phyloP scores from a whole-genome alignment of 306 rosid genomes.

The Cucurbita argyrosperma region DNA sequence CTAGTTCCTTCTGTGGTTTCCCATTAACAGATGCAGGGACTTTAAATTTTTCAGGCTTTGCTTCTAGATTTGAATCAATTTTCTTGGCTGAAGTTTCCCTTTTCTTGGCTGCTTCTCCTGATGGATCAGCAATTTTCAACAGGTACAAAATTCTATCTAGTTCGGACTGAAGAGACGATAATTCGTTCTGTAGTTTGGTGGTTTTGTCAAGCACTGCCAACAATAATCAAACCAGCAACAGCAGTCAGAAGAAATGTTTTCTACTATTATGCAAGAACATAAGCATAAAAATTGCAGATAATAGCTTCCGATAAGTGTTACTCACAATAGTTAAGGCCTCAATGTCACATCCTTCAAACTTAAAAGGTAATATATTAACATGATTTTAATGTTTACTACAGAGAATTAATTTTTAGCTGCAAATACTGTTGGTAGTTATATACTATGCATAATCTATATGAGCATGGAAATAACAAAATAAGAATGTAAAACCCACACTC shows the following conservation, averaged over 20 bases:
- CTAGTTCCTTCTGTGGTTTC: conserved; percentile 26
- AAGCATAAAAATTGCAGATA: not conserved
- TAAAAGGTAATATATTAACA: not conserved
- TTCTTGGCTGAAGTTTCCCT: conserved; percentile 54
- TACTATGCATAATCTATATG: not conserved
- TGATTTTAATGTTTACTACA: not conserved
- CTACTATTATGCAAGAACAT: not conserved
- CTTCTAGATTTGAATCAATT: conserved; percentile 45
- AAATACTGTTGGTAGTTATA: not conserved
- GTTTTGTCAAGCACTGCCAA: conserved; percentile 60
- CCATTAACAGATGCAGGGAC: conserved; percentile 21
- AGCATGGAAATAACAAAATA: not conserved
- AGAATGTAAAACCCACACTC: not conserved
- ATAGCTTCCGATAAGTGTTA: not conserved
- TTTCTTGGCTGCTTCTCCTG: conserved; percentile 75
- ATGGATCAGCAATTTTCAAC: conserved; percentile 87
- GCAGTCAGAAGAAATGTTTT: conserved; percentile 3
- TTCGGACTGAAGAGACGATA: conserved; percentile 64
- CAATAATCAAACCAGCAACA: conserved; percentile 24
- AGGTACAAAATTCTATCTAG: conserved; percentile 67
- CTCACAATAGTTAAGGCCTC: not conserved
- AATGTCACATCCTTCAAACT: not conserved
- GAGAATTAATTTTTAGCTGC: not conserved
- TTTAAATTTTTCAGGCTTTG: conserved; percentile 26
- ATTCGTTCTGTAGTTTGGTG: conserved; percentile 48